A percentile compares a stretch with the other conserved stretches of the same genome.
Evolutionary conservation across 2,329 filamentous ascomycete species (phyloP).

Genomic region (Plectosphaerella plurivora): DNA sequence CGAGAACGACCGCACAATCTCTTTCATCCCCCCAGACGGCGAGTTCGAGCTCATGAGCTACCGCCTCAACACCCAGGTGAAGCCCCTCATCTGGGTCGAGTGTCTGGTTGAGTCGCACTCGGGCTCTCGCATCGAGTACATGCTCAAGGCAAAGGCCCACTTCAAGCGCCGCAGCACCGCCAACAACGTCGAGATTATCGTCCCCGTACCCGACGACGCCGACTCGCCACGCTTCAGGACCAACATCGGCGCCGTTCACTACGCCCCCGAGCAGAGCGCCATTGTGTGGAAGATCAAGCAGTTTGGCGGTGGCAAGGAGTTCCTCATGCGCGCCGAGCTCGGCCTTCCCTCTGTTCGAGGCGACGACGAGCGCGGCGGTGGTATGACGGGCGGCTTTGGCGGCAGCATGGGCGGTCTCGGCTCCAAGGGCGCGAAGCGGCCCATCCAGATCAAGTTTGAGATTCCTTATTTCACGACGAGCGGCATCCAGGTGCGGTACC

Average conservation of each 20-base stretch:
- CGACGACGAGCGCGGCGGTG: slow-evolving; percentile 91
- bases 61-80: slow-evolving; percentile 96
- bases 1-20: slow-evolving; percentile 97
- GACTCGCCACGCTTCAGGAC: slow-evolving; percentile 95
- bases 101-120: slow-evolving; percentile 96
- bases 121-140: slow-evolving; percentile 94
- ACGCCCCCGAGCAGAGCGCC: slow-evolving; percentile 92
- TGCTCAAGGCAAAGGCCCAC: slow-evolving; percentile 96
- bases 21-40: slow-evolving; percentile 96
- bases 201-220: slow-evolving; percentile 95
- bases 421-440: slow-evolving; percentile 85
- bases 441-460: slow-evolving; percentile 99
- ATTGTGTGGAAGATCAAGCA: slow-evolving; percentile 99
- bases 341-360: slow-evolving; percentile 91
- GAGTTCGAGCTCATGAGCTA: slow-evolving; percentile 99
- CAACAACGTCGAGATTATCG: slow-evolving; percentile 97
- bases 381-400: slow-evolving; percentile 96
- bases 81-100: slow-evolving; percentile 98
- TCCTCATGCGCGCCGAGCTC: slow-evolving; percentile 95
- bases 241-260: slow-evolving; percentile 95
- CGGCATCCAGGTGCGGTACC: slow-evolving; percentile 94
- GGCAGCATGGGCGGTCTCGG: slow-evolving; percentile 92
- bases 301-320: slow-evolving; percentile 97
- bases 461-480: slow-evolving; percentile 99
- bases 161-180: slow-evolving; percentile 97